Base-by-base conservation (phyloP, 768 basidiomycete species). In the Paxillus ammoniavirescens region DNA sequence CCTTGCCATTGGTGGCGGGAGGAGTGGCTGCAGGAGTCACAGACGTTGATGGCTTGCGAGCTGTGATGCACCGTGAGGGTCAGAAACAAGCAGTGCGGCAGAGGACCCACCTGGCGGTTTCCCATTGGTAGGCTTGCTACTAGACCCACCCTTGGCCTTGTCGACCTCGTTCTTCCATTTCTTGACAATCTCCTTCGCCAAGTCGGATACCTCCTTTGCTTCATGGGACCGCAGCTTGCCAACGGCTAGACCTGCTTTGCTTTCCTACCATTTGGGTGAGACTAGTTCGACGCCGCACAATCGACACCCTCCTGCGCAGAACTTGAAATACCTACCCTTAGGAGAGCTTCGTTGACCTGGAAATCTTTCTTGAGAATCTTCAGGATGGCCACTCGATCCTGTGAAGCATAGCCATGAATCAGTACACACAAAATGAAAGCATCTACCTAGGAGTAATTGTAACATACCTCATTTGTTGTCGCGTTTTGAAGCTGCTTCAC, bases 121-220 rank as follows among this genome's bases (percentile, higher is more conserved):
- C 48, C 64, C 47, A 26, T 61, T 57, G 61, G 49, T 9, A 38
- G 42, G 12, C 49, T 64, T 68, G 5, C 55, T 45, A 5, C 56
- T 31, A 17, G 62, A 53, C 14, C 61, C 66, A 7, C 73, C 70
- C 54, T 83, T 82, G 0, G 80, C 81, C 62, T 83, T 84, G 54
- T 93, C 92, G 33, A 96, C 94, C 55, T 87, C 87, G 30, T 74
- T 80, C 72, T 95, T 95, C 93, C 93, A 97, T 64, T 87, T 89
- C 72, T 86, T 91, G 46, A 97, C 94, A 42, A 95, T 76, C 59
- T 93, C 92, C 70, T 95, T 96, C 15, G 94, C 91, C 6, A 90
- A 74, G 59, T 91, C 89, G 8, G 91, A 69, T 8, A 97, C 84
- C 10, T 84, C 79, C 63, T 87, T 90, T 12, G 80, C 74, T 1